Evolutionary conservation across 768 basidiomycete species (phyloP).

Genomic region (Grammothele lineata): DNA sequence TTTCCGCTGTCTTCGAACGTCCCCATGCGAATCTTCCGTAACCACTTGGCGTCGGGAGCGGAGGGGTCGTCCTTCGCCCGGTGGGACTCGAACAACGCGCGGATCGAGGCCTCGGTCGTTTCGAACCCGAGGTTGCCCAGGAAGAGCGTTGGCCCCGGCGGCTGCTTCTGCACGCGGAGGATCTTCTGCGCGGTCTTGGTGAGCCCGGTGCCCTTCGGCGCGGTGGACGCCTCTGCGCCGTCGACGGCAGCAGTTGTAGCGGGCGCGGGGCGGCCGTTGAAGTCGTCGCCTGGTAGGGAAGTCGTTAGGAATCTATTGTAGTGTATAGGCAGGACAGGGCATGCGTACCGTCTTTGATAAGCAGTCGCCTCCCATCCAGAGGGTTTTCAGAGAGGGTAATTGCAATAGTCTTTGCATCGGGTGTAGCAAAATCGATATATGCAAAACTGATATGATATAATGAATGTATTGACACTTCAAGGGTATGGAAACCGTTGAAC

Average conservation of each 20-base stretch:
- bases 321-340: background rate
- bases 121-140: conserved; percentile 92
- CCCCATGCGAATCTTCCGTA: conserved; percentile 85
- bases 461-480: too few relatives aligned
- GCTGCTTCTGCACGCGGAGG: conserved; percentile 73
- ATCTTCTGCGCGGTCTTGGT: conserved; percentile 79
- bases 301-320: too few relatives aligned
- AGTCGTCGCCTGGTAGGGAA: conserved; percentile 58
- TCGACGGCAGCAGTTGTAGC: conserved; percentile 34
- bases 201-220: conserved; percentile 21
- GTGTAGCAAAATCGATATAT: conserved; percentile 88
- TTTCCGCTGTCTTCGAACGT: conserved; percentile 94
- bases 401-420: conserved; percentile 69
- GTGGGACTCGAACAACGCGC: conserved; percentile 71
- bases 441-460: conserved; percentile 72
- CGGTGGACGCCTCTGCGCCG: conserved; percentile 10
- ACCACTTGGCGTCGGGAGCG: conserved; percentile 42
- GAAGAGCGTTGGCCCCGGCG: conserved; percentile 83
- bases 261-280: conserved; percentile 59
- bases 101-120: conserved; percentile 73
- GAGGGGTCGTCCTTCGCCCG: conserved; percentile 20
- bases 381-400: conserved; percentile 78
- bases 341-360: conserved; percentile 86
- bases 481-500: too few relatives aligned
- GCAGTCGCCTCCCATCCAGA: conserved; percentile 78